phyloP scores from a whole-genome alignment of 1,284 basidiomycete species.

The Austroboletus olivaceoglutinosus region DNA sequence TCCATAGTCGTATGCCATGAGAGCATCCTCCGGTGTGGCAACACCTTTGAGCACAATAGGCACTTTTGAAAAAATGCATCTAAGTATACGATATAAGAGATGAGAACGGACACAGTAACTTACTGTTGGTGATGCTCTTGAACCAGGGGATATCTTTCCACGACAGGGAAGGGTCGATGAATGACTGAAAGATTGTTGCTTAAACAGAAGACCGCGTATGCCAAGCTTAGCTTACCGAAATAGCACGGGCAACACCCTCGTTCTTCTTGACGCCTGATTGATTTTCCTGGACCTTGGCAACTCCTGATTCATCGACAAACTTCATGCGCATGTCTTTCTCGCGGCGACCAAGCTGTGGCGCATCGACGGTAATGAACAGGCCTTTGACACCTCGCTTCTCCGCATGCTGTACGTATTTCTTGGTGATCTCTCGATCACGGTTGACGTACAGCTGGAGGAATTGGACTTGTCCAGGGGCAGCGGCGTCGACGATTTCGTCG shows the following conservation, averaged over 20 bases:
- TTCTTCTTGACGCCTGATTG: slow-evolving; percentile 70
- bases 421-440: slow-evolving; percentile 74
- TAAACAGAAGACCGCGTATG: neutral
- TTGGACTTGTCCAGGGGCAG: slow-evolving; percentile 64
- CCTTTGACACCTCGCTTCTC: slow-evolving; percentile 78
- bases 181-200: slow-evolving; percentile 53
- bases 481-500: slow-evolving; percentile 59
- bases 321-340: slow-evolving; percentile 96
- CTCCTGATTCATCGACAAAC: slow-evolving; percentile 80
- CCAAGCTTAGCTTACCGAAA: slow-evolving; percentile 59
- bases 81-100: neutral
- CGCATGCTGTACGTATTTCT: slow-evolving; percentile 79
- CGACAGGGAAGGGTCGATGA: slow-evolving; percentile 85
- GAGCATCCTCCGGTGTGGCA: slow-evolving; percentile 63
- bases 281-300: slow-evolving; percentile 49
- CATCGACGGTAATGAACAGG: slow-evolving; percentile 88
- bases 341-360: slow-evolving; percentile 85
- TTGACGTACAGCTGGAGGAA: slow-evolving; percentile 84
- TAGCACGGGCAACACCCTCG: slow-evolving; percentile 89
- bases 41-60: slow-evolving; percentile 62
- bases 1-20: slow-evolving; percentile 64
- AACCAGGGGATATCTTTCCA: slow-evolving; percentile 93
- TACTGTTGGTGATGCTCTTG: slow-evolving; percentile 82
- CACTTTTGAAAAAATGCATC: slow-evolving; percentile 33
- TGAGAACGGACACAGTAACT: neutral